phyloP scores from a whole-genome alignment of 2,329 filamentous ascomycete genomes.

The Scedosporium boydii region DNA sequence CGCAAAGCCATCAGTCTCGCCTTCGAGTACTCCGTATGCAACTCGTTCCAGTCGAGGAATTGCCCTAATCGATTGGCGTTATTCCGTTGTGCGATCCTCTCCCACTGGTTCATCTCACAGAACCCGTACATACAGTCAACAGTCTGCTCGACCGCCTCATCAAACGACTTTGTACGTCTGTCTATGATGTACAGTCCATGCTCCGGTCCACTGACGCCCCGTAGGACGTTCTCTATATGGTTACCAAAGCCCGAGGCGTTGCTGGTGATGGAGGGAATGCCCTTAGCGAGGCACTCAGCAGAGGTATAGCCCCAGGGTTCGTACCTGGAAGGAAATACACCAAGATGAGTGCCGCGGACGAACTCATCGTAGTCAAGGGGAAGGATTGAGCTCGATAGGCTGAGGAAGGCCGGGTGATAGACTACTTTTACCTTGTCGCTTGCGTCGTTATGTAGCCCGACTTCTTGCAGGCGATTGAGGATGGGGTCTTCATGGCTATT shows the following conservation, averaged over 20 bases:
- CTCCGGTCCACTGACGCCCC: constrained; percentile 72
- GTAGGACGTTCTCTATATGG: constrained; percentile 98
- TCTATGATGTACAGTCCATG: constrained; percentile 99
- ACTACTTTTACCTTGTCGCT: constrained; percentile 93
- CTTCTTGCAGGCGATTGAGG: constrained; percentile 87
- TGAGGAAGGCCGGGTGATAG: constrained; percentile 97
- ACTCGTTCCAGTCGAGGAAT: constrained; percentile 1
- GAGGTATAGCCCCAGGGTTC: constrained; percentile 99
- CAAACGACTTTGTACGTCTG: constrained; percentile 85
- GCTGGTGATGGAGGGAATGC: constrained; percentile 94
- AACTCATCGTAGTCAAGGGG: constrained; percentile 98
- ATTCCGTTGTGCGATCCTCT: not conserved
- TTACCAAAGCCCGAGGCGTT: constrained; percentile 97
- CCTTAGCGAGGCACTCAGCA: constrained; percentile 98
- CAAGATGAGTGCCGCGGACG: constrained; percentile 90
- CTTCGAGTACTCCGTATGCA: not conserved
- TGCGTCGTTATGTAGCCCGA: constrained; percentile 94
- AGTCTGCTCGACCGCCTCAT: constrained; percentile 95
- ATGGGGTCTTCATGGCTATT: constrained; percentile 92
- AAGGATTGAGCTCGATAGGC: constrained; percentile 88
- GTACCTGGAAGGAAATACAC: constrained; percentile 95
- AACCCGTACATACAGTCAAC: constrained; percentile 36
- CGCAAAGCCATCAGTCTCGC: not conserved
- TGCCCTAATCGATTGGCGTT: not conserved
- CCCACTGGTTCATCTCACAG: constrained; percentile 27